phyloP scores from a whole-genome alignment of 2,329 filamentous ascomycete species.

The Fusarium goolgardi region DNA sequence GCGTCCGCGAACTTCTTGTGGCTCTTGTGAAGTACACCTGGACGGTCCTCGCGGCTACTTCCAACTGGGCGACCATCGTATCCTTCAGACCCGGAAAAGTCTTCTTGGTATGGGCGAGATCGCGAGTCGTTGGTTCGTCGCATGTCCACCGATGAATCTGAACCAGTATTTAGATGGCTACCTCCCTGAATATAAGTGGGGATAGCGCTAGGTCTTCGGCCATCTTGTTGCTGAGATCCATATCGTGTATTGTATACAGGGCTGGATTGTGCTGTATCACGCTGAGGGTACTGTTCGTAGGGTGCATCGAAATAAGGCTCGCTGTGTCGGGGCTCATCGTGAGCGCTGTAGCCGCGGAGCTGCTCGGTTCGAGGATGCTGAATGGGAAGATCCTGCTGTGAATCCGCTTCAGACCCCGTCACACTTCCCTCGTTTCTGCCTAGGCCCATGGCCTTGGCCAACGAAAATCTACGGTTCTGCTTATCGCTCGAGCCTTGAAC shows the following conservation, averaged over 20 bases:
- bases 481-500: conserved; percentile 69
- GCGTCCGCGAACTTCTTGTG: conserved; percentile 90
- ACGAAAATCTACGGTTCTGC: conserved; percentile 73
- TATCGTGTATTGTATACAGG: conserved; percentile 58
- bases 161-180: conserved; percentile 61
- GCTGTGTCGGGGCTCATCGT: conserved; percentile 52
- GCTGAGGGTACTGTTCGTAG: conserved; percentile 54
- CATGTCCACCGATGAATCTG: conserved; percentile 65
- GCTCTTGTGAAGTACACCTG: conserved; percentile 80
- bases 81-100: conserved; percentile 57
- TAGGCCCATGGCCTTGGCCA: conserved; percentile 74
- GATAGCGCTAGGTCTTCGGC: conserved; percentile 56
- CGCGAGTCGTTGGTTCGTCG: conserved; percentile 55
- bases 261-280: conserved; percentile 50
- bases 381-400: conserved; percentile 65
- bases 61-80: conserved; percentile 56
- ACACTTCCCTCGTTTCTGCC: conserved; percentile 64
- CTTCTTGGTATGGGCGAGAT: conserved; percentile 58
- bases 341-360: conserved; percentile 51
- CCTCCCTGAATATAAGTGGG: conserved; percentile 60
- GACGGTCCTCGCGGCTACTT: conserved; percentile 57
- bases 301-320: conserved; percentile 56
- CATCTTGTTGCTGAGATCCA: conserved; percentile 56
- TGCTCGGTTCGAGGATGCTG: conserved; percentile 56
- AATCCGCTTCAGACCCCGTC: conserved; percentile 59